phyloP scores from a whole-genome alignment of 202 grass and related monocot species.

The Bolboschoenoplectus hybrid region DNA sequence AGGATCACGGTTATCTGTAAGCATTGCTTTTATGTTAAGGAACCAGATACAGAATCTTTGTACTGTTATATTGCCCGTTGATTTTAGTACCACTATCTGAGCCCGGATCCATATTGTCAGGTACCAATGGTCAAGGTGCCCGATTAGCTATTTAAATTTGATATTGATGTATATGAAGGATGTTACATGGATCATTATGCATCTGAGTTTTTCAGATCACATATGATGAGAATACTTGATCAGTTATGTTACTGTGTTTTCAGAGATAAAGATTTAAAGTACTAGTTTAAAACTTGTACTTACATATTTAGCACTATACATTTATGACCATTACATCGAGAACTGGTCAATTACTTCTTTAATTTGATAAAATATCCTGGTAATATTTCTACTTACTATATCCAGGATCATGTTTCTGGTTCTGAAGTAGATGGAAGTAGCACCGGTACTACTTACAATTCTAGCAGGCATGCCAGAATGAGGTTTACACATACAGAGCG shows the following conservation, averaged over 20 bases:
- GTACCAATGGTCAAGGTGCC: background rate
- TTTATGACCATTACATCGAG: background rate
- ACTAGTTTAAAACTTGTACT: background rate
- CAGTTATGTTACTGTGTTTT: background rate
- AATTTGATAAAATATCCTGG: constrained; percentile 7
- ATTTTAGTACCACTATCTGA: background rate
- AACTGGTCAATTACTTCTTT: constrained; percentile 18
- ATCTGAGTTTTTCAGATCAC: background rate
- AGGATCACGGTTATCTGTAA: background rate
- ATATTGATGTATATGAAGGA: background rate
- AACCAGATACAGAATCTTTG: background rate
- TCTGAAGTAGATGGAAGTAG: constrained; percentile 43
- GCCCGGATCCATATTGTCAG: background rate
- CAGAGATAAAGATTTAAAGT: background rate
- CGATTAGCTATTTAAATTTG: background rate
- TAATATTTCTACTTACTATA: constrained; percentile 24
- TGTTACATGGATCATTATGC: background rate
- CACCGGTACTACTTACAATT: constrained; percentile 48
- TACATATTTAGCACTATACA: background rate
- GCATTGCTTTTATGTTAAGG: background rate
- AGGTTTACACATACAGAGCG: constrained; percentile 68
- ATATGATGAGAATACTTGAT: background rate
- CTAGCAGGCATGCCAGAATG: constrained; percentile 60
- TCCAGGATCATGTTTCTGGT: constrained; percentile 55
- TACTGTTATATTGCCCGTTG: background rate